Conservation (phyloP, 2,329 filamentous ascomycete species). For the Penicillium sp. region DNA sequence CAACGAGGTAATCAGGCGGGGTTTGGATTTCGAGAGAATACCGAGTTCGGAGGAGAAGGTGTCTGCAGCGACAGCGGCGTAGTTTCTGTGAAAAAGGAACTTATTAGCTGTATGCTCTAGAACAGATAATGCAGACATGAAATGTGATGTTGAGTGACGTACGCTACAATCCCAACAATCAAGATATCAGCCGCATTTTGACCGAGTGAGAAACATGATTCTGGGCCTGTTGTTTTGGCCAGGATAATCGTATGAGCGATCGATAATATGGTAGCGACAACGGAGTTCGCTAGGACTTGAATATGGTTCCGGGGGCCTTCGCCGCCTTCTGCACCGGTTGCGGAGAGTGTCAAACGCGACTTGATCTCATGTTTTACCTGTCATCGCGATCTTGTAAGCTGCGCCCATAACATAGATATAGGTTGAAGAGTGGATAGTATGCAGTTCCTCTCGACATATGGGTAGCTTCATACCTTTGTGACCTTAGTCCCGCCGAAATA, state of each 20-base stretch:
- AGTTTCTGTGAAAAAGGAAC: slow-evolving; percentile 56
- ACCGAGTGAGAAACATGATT: slow-evolving; percentile 43
- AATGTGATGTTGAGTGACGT: slow-evolving; percentile 14
- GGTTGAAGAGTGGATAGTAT: background rate
- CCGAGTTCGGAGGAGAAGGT: slow-evolving; percentile 95
- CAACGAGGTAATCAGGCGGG: slow-evolving; percentile 81
- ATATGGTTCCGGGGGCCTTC: slow-evolving; percentile 81
- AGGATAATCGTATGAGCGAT: slow-evolving; percentile 52
- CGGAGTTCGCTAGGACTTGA: slow-evolving; percentile 88
- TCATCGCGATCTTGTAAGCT: background rate
- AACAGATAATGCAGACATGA: background rate
- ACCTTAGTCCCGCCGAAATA: slow-evolving; percentile 81
- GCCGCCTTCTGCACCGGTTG: slow-evolving; percentile 68
- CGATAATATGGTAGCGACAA: slow-evolving; percentile 68
- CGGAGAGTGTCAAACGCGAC: slow-evolving; percentile 73
- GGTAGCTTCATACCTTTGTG: slow-evolving; percentile 64
- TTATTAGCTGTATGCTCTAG: background rate
- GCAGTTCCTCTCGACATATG: background rate
- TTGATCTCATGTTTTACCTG: slow-evolving; percentile 88
- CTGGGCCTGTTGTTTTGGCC: slow-evolving; percentile 9
- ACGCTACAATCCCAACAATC: slow-evolving; percentile 44
- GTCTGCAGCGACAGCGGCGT: slow-evolving; percentile 87
- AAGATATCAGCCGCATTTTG: slow-evolving; percentile 37
- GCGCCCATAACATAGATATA: background rate
- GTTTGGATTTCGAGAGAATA: slow-evolving; percentile 73